Evolutionary conservation across 1,139 yeast genomes (phyloP).

Genomic region (Pichia sp.): DNA sequence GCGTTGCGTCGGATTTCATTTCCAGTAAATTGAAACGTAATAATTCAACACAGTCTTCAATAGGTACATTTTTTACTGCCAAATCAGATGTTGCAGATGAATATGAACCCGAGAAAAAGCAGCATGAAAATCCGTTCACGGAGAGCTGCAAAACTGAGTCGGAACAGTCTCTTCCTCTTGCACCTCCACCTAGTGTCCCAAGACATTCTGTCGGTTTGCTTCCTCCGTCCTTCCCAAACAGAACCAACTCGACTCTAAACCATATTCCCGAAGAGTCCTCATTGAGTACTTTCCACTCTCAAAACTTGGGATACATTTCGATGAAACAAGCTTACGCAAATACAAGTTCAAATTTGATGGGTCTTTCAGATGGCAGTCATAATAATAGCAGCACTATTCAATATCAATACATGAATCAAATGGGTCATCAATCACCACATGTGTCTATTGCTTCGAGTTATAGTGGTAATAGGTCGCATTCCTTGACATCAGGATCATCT

Average conservation of each 20-base stretch:
- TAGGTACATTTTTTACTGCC: slow-evolving; percentile 19
- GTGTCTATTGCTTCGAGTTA: neutral
- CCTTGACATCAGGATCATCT: neutral
- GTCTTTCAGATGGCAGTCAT: too few relatives aligned
- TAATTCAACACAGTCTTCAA: slow-evolving; percentile 23
- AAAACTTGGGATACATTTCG: slow-evolving; percentile 7
- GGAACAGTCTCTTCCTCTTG: neutral
- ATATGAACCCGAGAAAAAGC: neutral
- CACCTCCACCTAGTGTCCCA: slow-evolving; percentile 12
- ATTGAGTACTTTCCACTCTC: slow-evolving; percentile 10
- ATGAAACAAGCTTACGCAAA: neutral
- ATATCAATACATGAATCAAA: slow-evolving; percentile 5
- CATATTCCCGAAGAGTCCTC: slow-evolving; percentile 18
- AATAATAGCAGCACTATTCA: too few relatives aligned
- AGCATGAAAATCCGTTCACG: slow-evolving; percentile 7
- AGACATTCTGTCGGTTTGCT: slow-evolving; percentile 5
- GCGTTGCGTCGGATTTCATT: slow-evolving; percentile 19
- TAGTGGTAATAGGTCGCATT: neutral
- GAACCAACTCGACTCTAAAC: slow-evolving; percentile 11
- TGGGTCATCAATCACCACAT: neutral
- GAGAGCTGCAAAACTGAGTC: too few relatives aligned
- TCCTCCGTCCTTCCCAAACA: slow-evolving; percentile 3
- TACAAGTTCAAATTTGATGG: too few relatives aligned
- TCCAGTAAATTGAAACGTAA: slow-evolving; percentile 19
- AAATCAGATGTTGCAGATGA: neutral